phyloP scores from a whole-genome alignment of 1,284 basidiomycete genomes.

The Fistulinella cinereoalba region DNA sequence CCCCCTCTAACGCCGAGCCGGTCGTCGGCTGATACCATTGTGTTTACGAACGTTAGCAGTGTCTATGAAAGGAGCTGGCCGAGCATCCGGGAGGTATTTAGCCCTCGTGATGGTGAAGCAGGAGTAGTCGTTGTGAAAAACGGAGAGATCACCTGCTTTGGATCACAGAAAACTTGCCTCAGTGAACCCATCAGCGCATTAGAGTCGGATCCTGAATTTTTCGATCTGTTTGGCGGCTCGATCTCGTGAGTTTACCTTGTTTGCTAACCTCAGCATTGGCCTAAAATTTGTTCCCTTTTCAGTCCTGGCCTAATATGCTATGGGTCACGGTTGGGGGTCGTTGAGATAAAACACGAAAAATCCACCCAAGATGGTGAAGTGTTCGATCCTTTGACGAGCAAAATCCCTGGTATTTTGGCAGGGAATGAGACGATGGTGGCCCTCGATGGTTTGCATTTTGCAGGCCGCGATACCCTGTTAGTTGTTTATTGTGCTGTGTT shows the following conservation, averaged over 20 bases:
- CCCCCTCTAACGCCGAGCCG: slow-evolving; percentile 52
- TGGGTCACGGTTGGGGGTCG: slow-evolving; percentile 58
- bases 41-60: slow-evolving; percentile 59
- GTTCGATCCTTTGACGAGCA: slow-evolving; percentile 45
- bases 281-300: neutral
- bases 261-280: neutral
- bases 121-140: slow-evolving; percentile 41
- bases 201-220: slow-evolving; percentile 15
- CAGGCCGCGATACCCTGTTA: slow-evolving; percentile 66
- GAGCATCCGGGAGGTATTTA: slow-evolving; percentile 22
- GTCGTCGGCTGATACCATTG: slow-evolving; percentile 38
- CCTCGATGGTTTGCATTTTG: slow-evolving; percentile 72
- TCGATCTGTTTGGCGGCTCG: slow-evolving; percentile 32
- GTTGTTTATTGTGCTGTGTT: slow-evolving; percentile 30
- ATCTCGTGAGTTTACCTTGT: slow-evolving; percentile 44
- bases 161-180: slow-evolving; percentile 21
- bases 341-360: slow-evolving; percentile 59
- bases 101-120: slow-evolving; percentile 14
- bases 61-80: slow-evolving; percentile 41
- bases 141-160: slow-evolving; percentile 45
- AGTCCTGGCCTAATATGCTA: slow-evolving; percentile 61
- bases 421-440: slow-evolving; percentile 61
- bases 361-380: slow-evolving; percentile 69
- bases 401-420: slow-evolving; percentile 44
- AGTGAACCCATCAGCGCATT: slow-evolving; percentile 3